phyloP scores from a whole-genome alignment of 345 rosid genomes.

The Turnera subulata region DNA sequence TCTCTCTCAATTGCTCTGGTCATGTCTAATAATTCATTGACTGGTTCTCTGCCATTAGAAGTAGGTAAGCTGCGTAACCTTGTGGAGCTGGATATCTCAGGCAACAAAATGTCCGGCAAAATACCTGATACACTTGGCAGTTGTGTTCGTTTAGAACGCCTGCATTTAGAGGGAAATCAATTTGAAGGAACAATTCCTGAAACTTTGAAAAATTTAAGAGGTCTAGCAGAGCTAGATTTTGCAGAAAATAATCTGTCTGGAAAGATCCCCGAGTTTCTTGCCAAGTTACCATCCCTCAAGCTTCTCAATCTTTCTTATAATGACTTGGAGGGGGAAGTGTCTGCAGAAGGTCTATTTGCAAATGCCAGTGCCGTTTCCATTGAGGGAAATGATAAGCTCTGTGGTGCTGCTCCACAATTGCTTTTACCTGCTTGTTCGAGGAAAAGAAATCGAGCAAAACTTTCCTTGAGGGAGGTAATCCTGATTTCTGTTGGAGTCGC shows the following conservation, averaged over 20 bases:
- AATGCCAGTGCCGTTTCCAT: constrained; percentile 13
- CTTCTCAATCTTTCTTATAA: constrained; percentile 21
- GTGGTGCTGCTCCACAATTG: constrained; percentile 10
- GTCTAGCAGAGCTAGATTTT: constrained; percentile 19
- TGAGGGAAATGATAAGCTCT: constrained; percentile 14
- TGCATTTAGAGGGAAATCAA: constrained; percentile 12
- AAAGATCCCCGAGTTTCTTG: constrained; percentile 14
- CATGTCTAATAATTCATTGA: constrained; percentile 27
- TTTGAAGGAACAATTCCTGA: constrained; percentile 20
- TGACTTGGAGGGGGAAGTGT: constrained; percentile 15
- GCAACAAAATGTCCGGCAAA: constrained; percentile 22
- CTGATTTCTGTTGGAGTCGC: background rate
- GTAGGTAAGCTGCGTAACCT: constrained; percentile 17
- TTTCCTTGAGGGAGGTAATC: background rate
- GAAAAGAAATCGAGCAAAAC: background rate
- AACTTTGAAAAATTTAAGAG: constrained; percentile 14
- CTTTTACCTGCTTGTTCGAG: constrained; percentile 8
- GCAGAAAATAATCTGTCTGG: constrained; percentile 23
- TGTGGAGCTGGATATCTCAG: constrained; percentile 18
- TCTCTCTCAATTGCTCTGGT: constrained; percentile 27
- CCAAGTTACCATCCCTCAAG: background rate
- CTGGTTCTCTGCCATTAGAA: constrained; percentile 25
- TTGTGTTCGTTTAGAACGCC: constrained; percentile 15
- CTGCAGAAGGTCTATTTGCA: constrained; percentile 20
- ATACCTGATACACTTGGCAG: constrained; percentile 23